Evolutionary conservation across 2,329 filamentous ascomycete species (phyloP), one percentile per base, ranked within the genome.

Genomic region (Trichoderma citrinoviride): DNA sequence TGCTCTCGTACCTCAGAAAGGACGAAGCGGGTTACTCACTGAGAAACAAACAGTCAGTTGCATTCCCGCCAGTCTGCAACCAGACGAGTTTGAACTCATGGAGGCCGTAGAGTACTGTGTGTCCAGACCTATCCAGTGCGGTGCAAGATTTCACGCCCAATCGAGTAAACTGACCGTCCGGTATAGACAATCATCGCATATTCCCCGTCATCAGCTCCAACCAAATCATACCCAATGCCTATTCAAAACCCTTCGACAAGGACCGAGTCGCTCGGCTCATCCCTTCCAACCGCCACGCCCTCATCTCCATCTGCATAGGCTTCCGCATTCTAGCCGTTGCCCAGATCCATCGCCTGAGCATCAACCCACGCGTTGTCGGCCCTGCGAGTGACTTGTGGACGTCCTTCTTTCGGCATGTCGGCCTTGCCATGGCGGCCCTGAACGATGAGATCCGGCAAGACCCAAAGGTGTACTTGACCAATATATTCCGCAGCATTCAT

Each of bases 31-130:
- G n/a, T 25, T 5, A 27, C 14, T 4, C 6, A 33, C 10, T 19
- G 23, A 17, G 6, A 19, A 44, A 17, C 60, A 21, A 43, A 52
- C 41, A 4, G 19, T 12, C 37, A 14, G 12, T 4, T 52, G 43
- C 17, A 52, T 65, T 23, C 55, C 46, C 21, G 15, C 15, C 17
- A 23, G 40, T 17, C 21, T 65, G 3, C 29, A 37, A 27, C 10
- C 14, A 7, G 8, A 54, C 19, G 63, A 65, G 15, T 40, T 50
- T 40, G 63, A 65, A 33, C 23, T 60, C 17, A n/a, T 53, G 17
- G 63, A 65, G 6, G 55, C 54, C 25, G 41, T 65, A 44, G 46
- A 60, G 3, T 65, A 60, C 19, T 65, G 63, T 53, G 25, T 8
- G 54, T 50, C n/a, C n/a, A n/a, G n/a, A n/a, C n/a, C 19, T 7